A percentile compares a stretch with the other conserved stretches of the same genome.
phyloP scores from a whole-genome alignment of 176 grass and related monocot genomes.

The Carex pumila region DNA sequence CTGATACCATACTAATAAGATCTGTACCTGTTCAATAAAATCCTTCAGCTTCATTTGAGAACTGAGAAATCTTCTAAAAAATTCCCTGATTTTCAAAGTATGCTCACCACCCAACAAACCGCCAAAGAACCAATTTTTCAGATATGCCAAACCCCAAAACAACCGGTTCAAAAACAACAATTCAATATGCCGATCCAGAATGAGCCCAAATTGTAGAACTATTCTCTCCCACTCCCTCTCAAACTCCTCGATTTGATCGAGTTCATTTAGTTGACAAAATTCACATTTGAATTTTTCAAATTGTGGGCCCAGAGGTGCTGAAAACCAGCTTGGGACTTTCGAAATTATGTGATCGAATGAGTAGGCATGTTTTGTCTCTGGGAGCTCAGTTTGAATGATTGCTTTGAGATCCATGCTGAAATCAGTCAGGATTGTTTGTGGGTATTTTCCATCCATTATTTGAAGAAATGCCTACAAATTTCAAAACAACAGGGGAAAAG shows the following conservation, averaged over 20 bases:
- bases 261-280: slow-evolving; percentile 30
- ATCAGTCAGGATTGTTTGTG: slow-evolving; percentile 45
- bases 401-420: slow-evolving; percentile 26
- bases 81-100: slow-evolving; percentile 25
- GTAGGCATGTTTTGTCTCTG: slow-evolving; percentile 36
- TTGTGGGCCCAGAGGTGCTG: slow-evolving; percentile 26
- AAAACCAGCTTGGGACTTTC: slow-evolving; percentile 38
- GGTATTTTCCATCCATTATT: slow-evolving; percentile 36
- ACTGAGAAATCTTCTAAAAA: slow-evolving; percentile 39
- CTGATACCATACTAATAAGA: background rate
- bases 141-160: slow-evolving; percentile 31
- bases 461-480: slow-evolving; percentile 36
- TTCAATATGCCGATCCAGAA: slow-evolving; percentile 31
- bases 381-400: slow-evolving; percentile 21
- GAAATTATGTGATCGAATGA: slow-evolving; percentile 31
- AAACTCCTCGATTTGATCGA: slow-evolving; percentile 31
- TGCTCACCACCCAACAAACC: slow-evolving; percentile 22
- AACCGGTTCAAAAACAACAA: slow-evolving; percentile 24
- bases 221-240: slow-evolving; percentile 31
- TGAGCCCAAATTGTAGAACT: slow-evolving; percentile 38
- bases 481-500: background rate
- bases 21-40: slow-evolving; percentile 42
- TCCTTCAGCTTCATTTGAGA: slow-evolving; percentile 39
- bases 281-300: slow-evolving; percentile 32
- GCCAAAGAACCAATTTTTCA: slow-evolving; percentile 43